These are phyloP conservation scores for Septoria petroselini DNA, from an alignment of 2,329 filamentous ascomycete species.

Conservation along the genomic window DNA sequence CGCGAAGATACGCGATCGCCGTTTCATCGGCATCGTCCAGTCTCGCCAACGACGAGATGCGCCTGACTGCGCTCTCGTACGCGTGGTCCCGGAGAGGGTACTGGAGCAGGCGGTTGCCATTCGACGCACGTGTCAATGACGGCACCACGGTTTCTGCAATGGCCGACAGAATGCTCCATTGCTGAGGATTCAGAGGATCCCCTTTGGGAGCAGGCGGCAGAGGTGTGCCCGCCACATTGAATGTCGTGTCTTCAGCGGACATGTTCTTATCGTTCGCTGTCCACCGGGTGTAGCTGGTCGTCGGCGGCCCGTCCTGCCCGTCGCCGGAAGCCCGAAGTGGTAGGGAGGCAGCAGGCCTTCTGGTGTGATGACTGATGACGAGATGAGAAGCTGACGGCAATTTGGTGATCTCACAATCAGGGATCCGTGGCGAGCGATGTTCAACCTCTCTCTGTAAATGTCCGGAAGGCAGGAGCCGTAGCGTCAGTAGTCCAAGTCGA, in stretches of 20 bases:
- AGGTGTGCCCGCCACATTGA: conserved; percentile 20
- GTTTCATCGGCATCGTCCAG: conserved; percentile 44
- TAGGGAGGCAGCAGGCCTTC: no score
- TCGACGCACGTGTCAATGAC: conserved; percentile 45
- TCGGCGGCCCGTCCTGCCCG: conserved; percentile 11
- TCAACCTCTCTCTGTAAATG: neutral
- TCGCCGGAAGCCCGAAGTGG: neutral
- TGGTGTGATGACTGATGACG: no score
- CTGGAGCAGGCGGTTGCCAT: conserved; percentile 29
- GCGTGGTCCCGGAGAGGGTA: conserved; percentile 28
- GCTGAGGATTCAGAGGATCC: conserved; percentile 51
- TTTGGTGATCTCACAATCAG: neutral
- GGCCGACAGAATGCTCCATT: conserved; percentile 59
- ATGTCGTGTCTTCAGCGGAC: conserved; percentile 20
- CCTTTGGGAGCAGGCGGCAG: conserved; percentile 46
- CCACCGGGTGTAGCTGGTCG: neutral
- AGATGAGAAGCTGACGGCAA: neutral
- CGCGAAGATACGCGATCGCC: conserved; percentile 32
- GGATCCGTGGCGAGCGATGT: neutral
- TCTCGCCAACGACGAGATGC: conserved; percentile 45
- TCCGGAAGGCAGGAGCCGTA: neutral
- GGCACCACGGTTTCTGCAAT: conserved; percentile 60
- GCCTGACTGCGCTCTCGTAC: conserved; percentile 53
- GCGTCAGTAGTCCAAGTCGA: neutral
- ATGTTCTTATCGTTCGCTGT: conserved; percentile 19